Conservation (phyloP, 2,329 filamentous ascomycete species). For the Fusarium musae region DNA sequence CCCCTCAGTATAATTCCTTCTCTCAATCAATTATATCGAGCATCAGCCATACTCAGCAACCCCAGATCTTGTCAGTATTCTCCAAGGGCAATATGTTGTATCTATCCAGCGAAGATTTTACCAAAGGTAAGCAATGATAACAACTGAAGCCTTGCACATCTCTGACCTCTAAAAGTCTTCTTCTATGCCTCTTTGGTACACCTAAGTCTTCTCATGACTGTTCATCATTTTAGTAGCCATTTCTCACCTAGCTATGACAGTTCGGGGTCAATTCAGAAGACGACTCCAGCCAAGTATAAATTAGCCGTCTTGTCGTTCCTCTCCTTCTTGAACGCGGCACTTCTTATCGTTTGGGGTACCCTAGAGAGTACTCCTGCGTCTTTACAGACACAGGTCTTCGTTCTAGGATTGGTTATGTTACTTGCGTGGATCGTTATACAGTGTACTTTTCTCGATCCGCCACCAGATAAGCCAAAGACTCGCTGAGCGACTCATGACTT, state of each 20-base stretch:
- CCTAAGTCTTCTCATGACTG: background rate
- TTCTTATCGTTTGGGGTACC: background rate
- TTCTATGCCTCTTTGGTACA: background rate
- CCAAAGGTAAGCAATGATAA: background rate
- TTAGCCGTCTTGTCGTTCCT: background rate
- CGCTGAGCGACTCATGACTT: background rate
- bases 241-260: background rate
- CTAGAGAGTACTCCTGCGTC: background rate
- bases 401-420: background rate
- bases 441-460: background rate
- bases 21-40: background rate
- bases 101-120: background rate
- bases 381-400: background rate
- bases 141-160: too few species aligned
- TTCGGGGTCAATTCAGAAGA: background rate
- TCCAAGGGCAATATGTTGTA: background rate
- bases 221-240: background rate
- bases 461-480: background rate
- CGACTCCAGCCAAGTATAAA: background rate
- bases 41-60: background rate
- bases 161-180: background rate
- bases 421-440: background rate
- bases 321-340: background rate
- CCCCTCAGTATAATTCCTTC: background rate
- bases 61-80: rapidly evolving